Conservation (phyloP, 129 eudicot species). For the Silybum marianum region DNA sequence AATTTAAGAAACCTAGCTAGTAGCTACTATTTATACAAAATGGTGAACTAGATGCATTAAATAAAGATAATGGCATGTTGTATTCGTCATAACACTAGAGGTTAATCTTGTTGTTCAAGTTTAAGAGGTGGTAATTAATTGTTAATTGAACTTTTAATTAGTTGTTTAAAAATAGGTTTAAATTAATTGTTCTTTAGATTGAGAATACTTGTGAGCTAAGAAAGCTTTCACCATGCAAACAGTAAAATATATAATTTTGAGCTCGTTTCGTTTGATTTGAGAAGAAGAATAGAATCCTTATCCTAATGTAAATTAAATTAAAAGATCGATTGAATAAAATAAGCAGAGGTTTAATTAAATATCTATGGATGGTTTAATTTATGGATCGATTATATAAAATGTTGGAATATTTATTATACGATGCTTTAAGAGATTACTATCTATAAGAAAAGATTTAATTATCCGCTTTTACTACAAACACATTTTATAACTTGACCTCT, state of each 20-base stretch:
- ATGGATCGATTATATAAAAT: background rate
- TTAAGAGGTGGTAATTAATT: slow-evolving; percentile 9
- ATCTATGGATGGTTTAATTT: background rate
- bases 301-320: background rate
- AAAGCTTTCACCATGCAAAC: slow-evolving; percentile 4
- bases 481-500: too few relatives aligned
- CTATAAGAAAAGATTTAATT: too few relatives aligned
- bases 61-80: background rate
- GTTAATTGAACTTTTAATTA: slow-evolving; percentile 8
- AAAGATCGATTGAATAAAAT: too few relatives aligned
- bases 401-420: background rate
- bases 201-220: slow-evolving; percentile 31
- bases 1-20: background rate
- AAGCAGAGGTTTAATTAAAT: background rate
- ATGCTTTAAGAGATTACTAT: background rate
- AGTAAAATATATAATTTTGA: slow-evolving; percentile 5
- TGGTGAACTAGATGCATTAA: slow-evolving; percentile 2
- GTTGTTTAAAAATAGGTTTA: slow-evolving; percentile 15
- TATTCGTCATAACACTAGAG: background rate
- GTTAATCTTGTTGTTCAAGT: slow-evolving; percentile 13
- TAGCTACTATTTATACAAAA: slow-evolving; percentile 22
- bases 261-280: slow-evolving; percentile 1
- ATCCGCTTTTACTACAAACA: too few relatives aligned
- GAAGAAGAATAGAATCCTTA: slow-evolving; percentile 7
- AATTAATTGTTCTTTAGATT: slow-evolving; percentile 9